Evolutionary conservation across 495 filamentous ascomycete genomes (phyloP).

Genomic region (Penicillium dipodomyicola): DNA sequence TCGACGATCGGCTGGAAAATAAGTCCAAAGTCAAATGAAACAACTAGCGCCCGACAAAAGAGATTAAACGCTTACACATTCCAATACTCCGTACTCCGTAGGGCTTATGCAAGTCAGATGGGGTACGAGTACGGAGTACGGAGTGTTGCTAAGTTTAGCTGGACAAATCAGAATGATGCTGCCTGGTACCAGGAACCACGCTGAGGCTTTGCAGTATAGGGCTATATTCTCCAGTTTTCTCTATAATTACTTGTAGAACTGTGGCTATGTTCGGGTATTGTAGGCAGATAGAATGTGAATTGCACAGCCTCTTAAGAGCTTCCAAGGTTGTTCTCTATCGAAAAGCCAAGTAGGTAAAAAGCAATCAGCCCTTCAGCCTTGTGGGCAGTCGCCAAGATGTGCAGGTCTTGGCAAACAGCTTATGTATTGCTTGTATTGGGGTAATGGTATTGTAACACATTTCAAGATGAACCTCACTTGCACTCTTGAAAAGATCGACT

Average conservation of each 20-base stretch:
- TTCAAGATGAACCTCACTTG: too few species aligned
- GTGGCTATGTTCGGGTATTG: neutral
- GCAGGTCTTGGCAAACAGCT: too few species aligned
- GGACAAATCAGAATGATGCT: slow-evolving; percentile 23
- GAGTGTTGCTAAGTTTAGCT: slow-evolving; percentile 20
- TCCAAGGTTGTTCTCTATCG: slow-evolving; percentile 3
- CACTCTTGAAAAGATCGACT: too few species aligned
- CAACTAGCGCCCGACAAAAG: slow-evolving; percentile 3
- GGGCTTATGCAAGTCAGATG: too few species aligned
- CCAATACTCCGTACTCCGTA: too few species aligned
- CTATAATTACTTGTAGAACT: neutral
- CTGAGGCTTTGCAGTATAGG: slow-evolving; percentile 5
- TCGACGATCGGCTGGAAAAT: slow-evolving; percentile 25
- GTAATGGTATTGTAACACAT: too few species aligned
- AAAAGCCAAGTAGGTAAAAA: neutral
- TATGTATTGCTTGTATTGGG: too few species aligned
- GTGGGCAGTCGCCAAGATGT: slow-evolving; percentile 20
- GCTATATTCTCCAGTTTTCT: neutral
- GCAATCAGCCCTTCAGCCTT: slow-evolving; percentile 23
- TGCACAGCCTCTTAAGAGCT: neutral
- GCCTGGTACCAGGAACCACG: slow-evolving; percentile 13
- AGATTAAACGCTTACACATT: neutral
- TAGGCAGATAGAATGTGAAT: neutral
- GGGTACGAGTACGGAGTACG: too few species aligned
- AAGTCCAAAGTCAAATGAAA: neutral